Conservation (phyloP, 2,329 filamentous ascomycete species). For the Nothopassalora personata region DNA sequence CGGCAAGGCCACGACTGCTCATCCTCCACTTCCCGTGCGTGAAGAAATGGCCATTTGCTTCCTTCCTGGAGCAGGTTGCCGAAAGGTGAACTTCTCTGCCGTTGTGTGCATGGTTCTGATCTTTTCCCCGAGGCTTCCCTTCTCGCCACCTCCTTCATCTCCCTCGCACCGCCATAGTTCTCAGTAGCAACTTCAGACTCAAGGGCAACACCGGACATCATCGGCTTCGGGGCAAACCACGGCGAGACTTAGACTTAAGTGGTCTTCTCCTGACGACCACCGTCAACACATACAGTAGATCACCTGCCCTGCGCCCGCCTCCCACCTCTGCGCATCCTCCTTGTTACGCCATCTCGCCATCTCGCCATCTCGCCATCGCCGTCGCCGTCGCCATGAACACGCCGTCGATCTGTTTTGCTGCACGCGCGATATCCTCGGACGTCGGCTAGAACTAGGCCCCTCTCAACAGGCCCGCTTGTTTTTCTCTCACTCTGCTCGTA, state of each 20-base stretch:
- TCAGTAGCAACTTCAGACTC: no score
- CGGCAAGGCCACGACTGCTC: neutral
- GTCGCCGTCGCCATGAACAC: neutral
- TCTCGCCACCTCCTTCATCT: neutral
- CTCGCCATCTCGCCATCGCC: neutral
- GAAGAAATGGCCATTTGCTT: neutral
- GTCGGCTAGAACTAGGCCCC: neutral
- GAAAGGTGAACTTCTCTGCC: no score
- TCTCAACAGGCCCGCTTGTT: neutral
- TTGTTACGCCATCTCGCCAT: neutral
- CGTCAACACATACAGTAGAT: neutral
- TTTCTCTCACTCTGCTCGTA: slow-evolving; percentile 6
- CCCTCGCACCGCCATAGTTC: no score
- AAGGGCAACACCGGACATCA: no score
- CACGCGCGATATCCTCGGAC: slow-evolving; percentile 7
- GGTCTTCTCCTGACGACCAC: neutral
- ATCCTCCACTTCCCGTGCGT: neutral
- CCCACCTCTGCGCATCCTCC: neutral
- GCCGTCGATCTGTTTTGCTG: neutral
- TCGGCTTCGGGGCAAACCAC: neutral
- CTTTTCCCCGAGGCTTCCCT: neutral
- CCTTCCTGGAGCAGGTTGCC: neutral
- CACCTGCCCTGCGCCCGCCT: neutral
- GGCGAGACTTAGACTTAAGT: neutral
- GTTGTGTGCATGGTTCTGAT: neutral